Evolutionary conservation across 306 rosid species (phyloP).

Genomic region (Trichosanthes cucumerina): DNA sequence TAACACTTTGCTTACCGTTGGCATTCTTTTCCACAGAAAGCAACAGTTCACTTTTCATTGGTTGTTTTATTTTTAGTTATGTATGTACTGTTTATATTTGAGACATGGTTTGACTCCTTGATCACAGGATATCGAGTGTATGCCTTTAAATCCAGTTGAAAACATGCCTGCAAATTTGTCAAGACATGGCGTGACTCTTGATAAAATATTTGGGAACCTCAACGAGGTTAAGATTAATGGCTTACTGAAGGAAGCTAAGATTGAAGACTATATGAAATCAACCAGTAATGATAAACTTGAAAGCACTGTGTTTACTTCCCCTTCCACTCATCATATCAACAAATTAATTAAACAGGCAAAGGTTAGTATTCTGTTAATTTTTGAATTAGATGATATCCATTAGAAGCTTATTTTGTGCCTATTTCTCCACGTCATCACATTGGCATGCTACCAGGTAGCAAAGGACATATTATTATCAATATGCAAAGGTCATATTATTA

Average conservation of each 20-base stretch:
- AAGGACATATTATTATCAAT: not conserved
- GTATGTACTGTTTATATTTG: not conserved
- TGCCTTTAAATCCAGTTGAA: conserved; percentile 76
- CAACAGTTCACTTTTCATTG: not conserved
- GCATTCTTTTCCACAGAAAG: not conserved
- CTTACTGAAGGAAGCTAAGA: conserved; percentile 33
- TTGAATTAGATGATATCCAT: not conserved
- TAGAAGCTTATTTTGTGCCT: not conserved
- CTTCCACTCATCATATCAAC: conserved; percentile 32
- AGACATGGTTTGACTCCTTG: conserved; percentile 16
- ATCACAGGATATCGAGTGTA: conserved; percentile 88
- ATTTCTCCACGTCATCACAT: not conserved
- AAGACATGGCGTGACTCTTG: conserved; percentile 27
- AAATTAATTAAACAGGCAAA: conserved; percentile 41
- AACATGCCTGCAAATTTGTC: conserved; percentile 56
- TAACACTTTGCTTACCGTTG: not conserved
- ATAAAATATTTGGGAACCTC: conserved; percentile 34
- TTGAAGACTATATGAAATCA: conserved; percentile 32
- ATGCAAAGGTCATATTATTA: too few relatives aligned
- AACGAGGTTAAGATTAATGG: conserved; percentile 41
- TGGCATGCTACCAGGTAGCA: not conserved
- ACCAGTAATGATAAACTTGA: conserved; percentile 30
- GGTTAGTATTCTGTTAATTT: conserved; percentile 23
- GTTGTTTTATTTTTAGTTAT: not conserved
- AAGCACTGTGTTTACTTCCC: conserved; percentile 18